Base-by-base conservation (phyloP, 2,329 filamentous ascomycete species). In the Periconia sp. region DNA sequence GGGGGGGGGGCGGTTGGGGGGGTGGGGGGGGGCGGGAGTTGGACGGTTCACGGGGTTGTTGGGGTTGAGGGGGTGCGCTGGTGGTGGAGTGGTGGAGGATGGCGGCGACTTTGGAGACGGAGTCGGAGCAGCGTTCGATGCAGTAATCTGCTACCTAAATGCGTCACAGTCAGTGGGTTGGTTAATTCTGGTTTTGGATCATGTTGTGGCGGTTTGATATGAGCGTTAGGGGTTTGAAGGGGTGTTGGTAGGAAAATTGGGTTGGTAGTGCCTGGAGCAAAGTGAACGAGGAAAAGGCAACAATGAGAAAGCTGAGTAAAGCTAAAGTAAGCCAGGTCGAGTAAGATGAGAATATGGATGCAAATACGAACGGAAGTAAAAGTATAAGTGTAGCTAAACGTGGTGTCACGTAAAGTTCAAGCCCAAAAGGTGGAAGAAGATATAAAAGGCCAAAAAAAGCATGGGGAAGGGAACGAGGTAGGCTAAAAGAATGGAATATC, bases 101-200 rank as follows among this genome's bases (percentile, higher is more conserved):
- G 15, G 33, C 33, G 7, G 68, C 69, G n/a, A 76, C 70, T 49
- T 66, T 71, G 7, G 63, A 59, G 15, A 76, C 71, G 0, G 73
- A 63, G 53, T 72, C 71, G 3, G 68, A 63, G 47, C 72, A 76
- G 18, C 73, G 56, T 41, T 83, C 79, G 3, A 83, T 66, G 43
- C 79, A 82, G 66, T 82, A 82, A 46, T 80, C 77, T 8, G 81
- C 81, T 9, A 83, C 75, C 52, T 54, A n/a, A 30, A 31, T 11
- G 27, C 2, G 14, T 27, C n/a, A 14, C 19, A 20, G 35, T 48
- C 15, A 48, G 45, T 30, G 27, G 3, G 17, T n/a, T n/a, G n/a
- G n/a, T n/a, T 10, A 15, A 9, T 37, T 19, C 7, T 15, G 20
- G n/a, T 42, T 23, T 42, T 37, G 33, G 15, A 37, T 11, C 6